phyloP scores from a whole-genome alignment of 83 land plant genomes.

The Thuja plicata region DNA sequence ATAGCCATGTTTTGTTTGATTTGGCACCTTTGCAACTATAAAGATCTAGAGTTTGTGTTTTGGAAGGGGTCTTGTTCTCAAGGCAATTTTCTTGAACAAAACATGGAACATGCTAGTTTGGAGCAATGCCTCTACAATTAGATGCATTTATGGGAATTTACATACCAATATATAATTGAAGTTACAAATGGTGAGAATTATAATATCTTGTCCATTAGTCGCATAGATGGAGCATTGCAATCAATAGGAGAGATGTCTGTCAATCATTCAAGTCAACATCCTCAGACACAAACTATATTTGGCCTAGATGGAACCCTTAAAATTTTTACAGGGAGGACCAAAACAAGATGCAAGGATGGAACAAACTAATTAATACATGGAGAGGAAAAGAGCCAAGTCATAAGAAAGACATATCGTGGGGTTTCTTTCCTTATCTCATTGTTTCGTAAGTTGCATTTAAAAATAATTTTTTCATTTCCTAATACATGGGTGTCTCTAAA shows the following conservation, averaged over 20 bases:
- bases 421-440: too few relatives aligned
- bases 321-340: constrained; percentile 85
- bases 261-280: constrained; percentile 17
- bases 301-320: constrained; percentile 77
- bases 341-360: too few relatives aligned
- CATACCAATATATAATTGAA: constrained; percentile 74
- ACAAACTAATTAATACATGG: too few relatives aligned
- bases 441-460: too few relatives aligned
- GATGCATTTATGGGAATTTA: constrained; percentile 89
- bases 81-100: neutral
- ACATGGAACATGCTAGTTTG: constrained; percentile 19
- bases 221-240: constrained; percentile 64
- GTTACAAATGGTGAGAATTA: constrained; percentile 61
- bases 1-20: too few relatives aligned
- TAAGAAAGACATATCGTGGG: too few relatives aligned
- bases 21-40: too few relatives aligned
- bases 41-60: too few relatives aligned
- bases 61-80: neutral
- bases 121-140: constrained; percentile 39
- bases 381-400: too few relatives aligned
- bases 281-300: constrained; percentile 58
- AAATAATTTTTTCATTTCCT: too few relatives aligned
- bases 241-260: constrained; percentile 41
- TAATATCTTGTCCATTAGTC: constrained; percentile 54
- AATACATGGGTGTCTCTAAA: too few relatives aligned